A percentile compares a stretch with the other conserved stretches of the same genome.
Evolutionary conservation across 2,329 filamentous ascomycete genomes (phyloP).

Genomic region (Xylariaceae sp.): DNA sequence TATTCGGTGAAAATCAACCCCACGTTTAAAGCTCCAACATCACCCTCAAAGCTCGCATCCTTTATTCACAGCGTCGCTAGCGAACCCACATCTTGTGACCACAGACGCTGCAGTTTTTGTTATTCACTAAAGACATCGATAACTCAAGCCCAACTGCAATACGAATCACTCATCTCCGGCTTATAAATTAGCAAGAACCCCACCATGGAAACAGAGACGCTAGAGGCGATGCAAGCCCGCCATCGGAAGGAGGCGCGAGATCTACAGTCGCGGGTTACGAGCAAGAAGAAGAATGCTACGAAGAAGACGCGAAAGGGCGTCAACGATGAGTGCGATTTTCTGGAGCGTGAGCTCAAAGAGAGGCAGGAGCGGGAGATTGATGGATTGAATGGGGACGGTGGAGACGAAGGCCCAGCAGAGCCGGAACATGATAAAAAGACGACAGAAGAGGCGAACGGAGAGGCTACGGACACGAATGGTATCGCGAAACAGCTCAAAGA

Average conservation of each 20-base stretch:
- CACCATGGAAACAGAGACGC: conserved; percentile 40
- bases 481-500: conserved; percentile 21
- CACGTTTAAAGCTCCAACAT: neutral
- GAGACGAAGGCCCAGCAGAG: conserved; percentile 1
- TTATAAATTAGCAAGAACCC: neutral
- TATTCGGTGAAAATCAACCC: neutral
- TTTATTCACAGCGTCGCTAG: neutral
- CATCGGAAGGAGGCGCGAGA: conserved; percentile 90
- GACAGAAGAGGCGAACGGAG: conserved; percentile 17
- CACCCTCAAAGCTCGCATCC: neutral
- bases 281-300: conserved; percentile 94
- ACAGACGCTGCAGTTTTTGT: neutral
- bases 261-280: conserved; percentile 78
- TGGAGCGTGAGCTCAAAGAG: conserved; percentile 66
- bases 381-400: conserved; percentile 33
- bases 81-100: neutral
- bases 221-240: conserved; percentile 74
- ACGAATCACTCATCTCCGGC: neutral
- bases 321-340: conserved; percentile 70
- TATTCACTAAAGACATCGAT: neutral
- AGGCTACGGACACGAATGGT: conserved; percentile 1
- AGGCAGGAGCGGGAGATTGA: conserved; percentile 62
- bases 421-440: neutral
- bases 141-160: too few relatives aligned
- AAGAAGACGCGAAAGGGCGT: conserved; percentile 79